Percentiles rank a stretch among this genome's conserved stretches.
Conservation (phyloP, 1,139 yeast genomes). For the Saccharomyces hybrid region DNA sequence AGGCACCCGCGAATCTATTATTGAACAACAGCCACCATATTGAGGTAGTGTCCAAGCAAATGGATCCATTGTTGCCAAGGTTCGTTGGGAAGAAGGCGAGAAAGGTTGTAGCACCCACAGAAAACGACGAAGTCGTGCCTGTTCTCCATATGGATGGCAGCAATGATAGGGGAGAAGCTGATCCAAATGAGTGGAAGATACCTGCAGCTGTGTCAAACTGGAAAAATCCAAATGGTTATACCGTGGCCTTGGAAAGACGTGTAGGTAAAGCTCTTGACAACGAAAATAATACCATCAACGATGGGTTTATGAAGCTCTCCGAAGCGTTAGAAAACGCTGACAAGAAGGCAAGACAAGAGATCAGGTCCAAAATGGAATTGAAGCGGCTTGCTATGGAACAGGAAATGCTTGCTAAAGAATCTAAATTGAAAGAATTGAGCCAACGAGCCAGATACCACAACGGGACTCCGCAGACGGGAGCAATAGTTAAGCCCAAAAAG, state of each 20-base stretch:
- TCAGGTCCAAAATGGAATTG: conserved; percentile 51
- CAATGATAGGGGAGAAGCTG: not conserved
- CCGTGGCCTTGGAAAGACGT: conserved; percentile 75
- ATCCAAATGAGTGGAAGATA: conserved; percentile 52
- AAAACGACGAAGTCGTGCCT: conserved; percentile 44
- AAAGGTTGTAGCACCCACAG: conserved; percentile 70
- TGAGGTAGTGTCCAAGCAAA: conserved; percentile 51
- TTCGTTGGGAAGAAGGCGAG: conserved; percentile 52
- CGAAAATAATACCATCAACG: conserved; percentile 40
- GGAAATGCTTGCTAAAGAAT: conserved; percentile 55
- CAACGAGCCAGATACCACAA: conserved; percentile 35
- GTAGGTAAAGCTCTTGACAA: conserved; percentile 41
- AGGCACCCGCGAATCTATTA: conserved; percentile 2
- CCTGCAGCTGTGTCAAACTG: conserved; percentile 93
- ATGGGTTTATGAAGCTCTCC: conserved; percentile 57
- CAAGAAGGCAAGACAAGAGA: conserved; percentile 60
- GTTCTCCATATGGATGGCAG: conserved; percentile 20
- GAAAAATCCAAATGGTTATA: conserved; percentile 91
- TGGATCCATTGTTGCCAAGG: conserved; percentile 86
- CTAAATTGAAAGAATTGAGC: conserved; percentile 50
- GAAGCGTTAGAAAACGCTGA: conserved; percentile 75
- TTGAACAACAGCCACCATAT: conserved; percentile 34
- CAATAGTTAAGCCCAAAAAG: conserved; percentile 31
- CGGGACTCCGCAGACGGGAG: not conserved
- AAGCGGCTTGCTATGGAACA: conserved; percentile 47